Percentiles rank a stretch among this genome's conserved stretches.
These are phyloP conservation scores for Suillus clintonianus DNA, from an alignment of 768 basidiomycete genomes.

Conservation along the genomic window DNA sequence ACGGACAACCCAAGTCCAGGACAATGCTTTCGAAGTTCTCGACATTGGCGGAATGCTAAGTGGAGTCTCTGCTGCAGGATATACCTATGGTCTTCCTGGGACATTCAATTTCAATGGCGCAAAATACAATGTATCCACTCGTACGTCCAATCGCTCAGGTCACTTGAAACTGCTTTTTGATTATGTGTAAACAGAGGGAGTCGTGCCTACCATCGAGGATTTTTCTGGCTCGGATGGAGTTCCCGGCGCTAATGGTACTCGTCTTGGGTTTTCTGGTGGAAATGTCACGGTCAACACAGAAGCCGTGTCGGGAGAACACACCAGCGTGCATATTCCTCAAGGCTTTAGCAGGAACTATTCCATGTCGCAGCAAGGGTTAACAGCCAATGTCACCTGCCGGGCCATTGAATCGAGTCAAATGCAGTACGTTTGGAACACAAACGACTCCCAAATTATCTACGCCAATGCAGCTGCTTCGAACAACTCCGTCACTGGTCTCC, in stretches of 20 bases:
- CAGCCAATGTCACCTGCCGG: constrained; percentile 4
- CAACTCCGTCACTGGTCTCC: background rate
- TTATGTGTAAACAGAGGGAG: background rate
- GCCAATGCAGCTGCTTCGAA: background rate
- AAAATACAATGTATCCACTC: constrained; percentile 15
- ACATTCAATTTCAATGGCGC: constrained; percentile 19
- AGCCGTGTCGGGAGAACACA: background rate
- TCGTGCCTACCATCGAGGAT: background rate
- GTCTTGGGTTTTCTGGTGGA: constrained; percentile 6
- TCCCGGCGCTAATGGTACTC: background rate
- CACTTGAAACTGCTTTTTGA: background rate
- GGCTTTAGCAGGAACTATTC: constrained; percentile 5
- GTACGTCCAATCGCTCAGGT: background rate
- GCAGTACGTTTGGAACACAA: constrained; percentile 2
- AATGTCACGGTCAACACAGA: background rate
- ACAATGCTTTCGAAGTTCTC: constrained; percentile 8
- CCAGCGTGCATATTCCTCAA: background rate
- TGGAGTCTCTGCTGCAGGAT: constrained; percentile 10
- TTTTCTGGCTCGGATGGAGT: constrained; percentile 3
- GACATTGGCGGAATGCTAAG: constrained; percentile 9
- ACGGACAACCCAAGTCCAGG: background rate
- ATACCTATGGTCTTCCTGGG: constrained; percentile 7
- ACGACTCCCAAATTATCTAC: background rate
- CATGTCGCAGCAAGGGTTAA: constrained; percentile 5
- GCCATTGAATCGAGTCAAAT: background rate